phyloP scores from a whole-genome alignment of 495 filamentous ascomycete species.

The Penicillium coffeae region DNA sequence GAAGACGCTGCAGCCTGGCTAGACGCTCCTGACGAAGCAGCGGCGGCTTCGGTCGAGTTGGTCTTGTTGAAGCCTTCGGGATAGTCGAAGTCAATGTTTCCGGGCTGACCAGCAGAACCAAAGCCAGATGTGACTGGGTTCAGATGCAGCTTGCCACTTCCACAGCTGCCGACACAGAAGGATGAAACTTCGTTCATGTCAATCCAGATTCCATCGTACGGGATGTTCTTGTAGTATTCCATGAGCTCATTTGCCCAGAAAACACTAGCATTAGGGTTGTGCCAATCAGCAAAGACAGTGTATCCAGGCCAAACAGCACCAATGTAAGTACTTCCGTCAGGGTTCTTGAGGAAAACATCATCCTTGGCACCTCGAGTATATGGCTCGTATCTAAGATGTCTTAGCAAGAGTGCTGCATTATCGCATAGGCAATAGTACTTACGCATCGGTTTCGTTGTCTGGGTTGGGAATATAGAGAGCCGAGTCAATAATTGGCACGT shows the following conservation, averaged over 20 bases:
- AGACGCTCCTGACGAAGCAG: not conserved
- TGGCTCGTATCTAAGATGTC: constrained; percentile 49
- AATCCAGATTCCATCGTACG: constrained; percentile 60
- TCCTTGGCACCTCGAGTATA: constrained; percentile 64
- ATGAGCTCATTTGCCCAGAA: constrained; percentile 74
- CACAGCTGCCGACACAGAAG: constrained; percentile 79
- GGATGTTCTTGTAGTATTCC: constrained; percentile 55
- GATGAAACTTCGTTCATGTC: constrained; percentile 68
- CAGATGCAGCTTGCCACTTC: constrained; percentile 60
- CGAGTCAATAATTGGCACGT: constrained; percentile 79
- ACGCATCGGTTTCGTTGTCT: constrained; percentile 64
- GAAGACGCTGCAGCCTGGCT: constrained; percentile 15
- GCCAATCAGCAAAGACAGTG: constrained; percentile 64
- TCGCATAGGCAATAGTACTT: constrained; percentile 14
- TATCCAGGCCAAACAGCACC: constrained; percentile 64
- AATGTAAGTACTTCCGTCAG: constrained; percentile 58
- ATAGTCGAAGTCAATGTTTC: constrained; percentile 57
- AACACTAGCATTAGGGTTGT: constrained; percentile 49
- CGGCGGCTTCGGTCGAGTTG: constrained; percentile 63
- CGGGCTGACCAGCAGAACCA: constrained; percentile 59
- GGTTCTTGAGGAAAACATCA: constrained; percentile 60
- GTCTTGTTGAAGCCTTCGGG: constrained; percentile 70
- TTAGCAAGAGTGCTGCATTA: not conserved
- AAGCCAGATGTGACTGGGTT: constrained; percentile 72
- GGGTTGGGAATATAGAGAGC: constrained; percentile 78